Conservation (phyloP, 345 rosid species). For the Microthlaspi erraticum region DNA sequence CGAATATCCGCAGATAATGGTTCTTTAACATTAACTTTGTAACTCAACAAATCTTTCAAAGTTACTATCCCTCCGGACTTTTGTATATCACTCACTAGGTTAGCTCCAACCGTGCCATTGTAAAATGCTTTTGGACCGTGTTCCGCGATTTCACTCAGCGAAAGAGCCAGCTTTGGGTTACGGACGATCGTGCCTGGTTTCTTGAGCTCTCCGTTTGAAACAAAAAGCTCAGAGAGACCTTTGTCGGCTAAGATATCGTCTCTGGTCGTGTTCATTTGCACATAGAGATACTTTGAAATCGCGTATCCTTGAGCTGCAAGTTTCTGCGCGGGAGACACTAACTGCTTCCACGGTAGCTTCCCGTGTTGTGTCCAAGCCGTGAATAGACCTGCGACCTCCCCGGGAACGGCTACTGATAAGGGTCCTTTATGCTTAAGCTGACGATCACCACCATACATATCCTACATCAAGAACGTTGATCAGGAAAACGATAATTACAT, state of each 20-base stretch:
- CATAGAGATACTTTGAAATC: slow-evolving; percentile 54
- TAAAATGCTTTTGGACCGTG: slow-evolving; percentile 52
- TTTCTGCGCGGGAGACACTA: slow-evolving; percentile 52
- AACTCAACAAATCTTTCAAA: slow-evolving; percentile 52
- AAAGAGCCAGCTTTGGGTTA: slow-evolving; percentile 53
- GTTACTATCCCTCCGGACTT: slow-evolving; percentile 63
- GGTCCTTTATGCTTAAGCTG: slow-evolving; percentile 49
- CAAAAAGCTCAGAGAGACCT: slow-evolving; percentile 54
- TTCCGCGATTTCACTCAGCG: slow-evolving; percentile 47
- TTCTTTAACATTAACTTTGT: slow-evolving; percentile 49
- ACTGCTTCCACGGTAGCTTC: slow-evolving; percentile 56
- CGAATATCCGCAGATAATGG: slow-evolving; percentile 48
- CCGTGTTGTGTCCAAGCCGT: slow-evolving; percentile 62
- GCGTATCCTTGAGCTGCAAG: slow-evolving; percentile 51
- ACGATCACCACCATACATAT: slow-evolving; percentile 56
- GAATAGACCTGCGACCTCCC: slow-evolving; percentile 62
- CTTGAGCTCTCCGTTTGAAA: slow-evolving; percentile 48
- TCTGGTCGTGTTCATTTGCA: slow-evolving; percentile 52
- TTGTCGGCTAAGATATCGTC: slow-evolving; percentile 53
- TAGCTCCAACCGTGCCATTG: slow-evolving; percentile 57
- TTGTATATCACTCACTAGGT: slow-evolving; percentile 49
- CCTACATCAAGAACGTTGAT: slow-evolving; percentile 41
- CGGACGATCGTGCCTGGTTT: slow-evolving; percentile 43
- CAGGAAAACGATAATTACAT: background rate
- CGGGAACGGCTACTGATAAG: slow-evolving; percentile 66